A percentile compares a stretch with the other conserved stretches of the same genome.
phyloP scores from a whole-genome alignment of 1,284 basidiomycete genomes.

The Bjerkandera adusta region DNA sequence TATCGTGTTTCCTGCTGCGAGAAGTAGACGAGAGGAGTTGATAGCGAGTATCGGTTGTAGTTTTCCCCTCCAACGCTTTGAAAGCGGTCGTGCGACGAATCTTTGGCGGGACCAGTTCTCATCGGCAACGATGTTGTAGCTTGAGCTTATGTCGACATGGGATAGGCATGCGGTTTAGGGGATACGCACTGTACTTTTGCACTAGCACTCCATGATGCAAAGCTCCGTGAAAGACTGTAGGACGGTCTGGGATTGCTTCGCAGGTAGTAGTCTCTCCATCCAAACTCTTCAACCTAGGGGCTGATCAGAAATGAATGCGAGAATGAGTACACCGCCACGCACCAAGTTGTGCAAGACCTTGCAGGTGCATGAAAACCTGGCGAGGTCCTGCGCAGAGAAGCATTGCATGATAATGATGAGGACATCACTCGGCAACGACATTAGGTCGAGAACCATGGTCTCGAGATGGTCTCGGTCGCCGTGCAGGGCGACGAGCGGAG shows the following conservation, averaged over 20 bases:
- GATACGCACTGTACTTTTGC: constrained; percentile 35
- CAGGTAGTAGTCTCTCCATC: constrained; percentile 57
- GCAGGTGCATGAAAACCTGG: constrained; percentile 46
- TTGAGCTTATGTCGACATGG: no score
- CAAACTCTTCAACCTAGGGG: constrained; percentile 54
- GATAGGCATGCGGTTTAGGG: no score
- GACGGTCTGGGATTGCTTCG: constrained; percentile 50
- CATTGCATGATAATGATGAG: constrained; percentile 51
- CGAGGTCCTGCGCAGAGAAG: constrained; percentile 44
- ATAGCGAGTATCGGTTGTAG: constrained; percentile 60
- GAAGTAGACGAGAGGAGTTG: constrained; percentile 52
- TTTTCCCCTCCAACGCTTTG: constrained; percentile 58
- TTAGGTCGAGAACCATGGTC: constrained; percentile 1
- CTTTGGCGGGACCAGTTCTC: constrained; percentile 47
- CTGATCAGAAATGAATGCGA: neutral
- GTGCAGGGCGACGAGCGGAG: neutral
- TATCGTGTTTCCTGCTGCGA: constrained; percentile 60
- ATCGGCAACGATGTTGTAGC: constrained; percentile 55
- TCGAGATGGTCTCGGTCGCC: neutral
- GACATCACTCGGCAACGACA: constrained; percentile 47
- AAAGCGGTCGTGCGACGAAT: constrained; percentile 68
- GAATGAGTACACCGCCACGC: constrained; percentile 22
- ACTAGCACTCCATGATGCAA: constrained; percentile 44
- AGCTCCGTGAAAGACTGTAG: constrained; percentile 45
- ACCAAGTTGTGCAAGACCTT: constrained; percentile 46